Percentiles rank a stretch among this genome's conserved stretches.
Conservation (phyloP, 2,329 filamentous ascomycete genomes). For the Apiospora arundinis region DNA sequence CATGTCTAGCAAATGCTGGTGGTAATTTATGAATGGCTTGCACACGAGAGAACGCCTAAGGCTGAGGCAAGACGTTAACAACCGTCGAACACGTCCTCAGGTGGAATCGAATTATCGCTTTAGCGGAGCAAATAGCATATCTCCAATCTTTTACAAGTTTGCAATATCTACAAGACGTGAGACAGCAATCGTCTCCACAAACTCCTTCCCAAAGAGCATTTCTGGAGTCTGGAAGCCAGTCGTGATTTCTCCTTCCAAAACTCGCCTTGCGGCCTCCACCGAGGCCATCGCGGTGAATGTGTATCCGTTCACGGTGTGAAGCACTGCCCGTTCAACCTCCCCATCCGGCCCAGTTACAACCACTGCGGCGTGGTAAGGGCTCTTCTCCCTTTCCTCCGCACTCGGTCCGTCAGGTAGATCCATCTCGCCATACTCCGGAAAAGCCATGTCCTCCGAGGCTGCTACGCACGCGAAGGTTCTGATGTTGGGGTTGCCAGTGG, state of each 20-base stretch:
- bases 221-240: slow-evolving; percentile 32
- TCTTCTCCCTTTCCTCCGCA: slow-evolving; percentile 25
- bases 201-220: slow-evolving; percentile 28
- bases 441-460: slow-evolving; percentile 9
- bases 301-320: slow-evolving; percentile 34
- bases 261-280: slow-evolving; percentile 27
- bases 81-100: too few relatives aligned
- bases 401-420: slow-evolving; percentile 30
- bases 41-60: too few relatives aligned
- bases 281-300: slow-evolving; percentile 31
- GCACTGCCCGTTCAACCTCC: slow-evolving; percentile 21
- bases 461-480: slow-evolving; percentile 25
- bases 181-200: slow-evolving; percentile 25
- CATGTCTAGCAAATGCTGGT: neutral
- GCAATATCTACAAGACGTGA: neutral
- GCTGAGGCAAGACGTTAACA: too few relatives aligned
- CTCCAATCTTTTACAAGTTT: too few relatives aligned
- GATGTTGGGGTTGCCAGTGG: slow-evolving; percentile 28
- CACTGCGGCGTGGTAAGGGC: slow-evolving; percentile 32
- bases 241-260: slow-evolving; percentile 26
- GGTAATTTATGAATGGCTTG: neutral
- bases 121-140: too few relatives aligned
- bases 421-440: slow-evolving; percentile 21
- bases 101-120: too few relatives aligned
- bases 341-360: slow-evolving; percentile 24